phyloP scores from a whole-genome alignment of 2,329 filamentous ascomycete species.

The Trichophyton simii region DNA sequence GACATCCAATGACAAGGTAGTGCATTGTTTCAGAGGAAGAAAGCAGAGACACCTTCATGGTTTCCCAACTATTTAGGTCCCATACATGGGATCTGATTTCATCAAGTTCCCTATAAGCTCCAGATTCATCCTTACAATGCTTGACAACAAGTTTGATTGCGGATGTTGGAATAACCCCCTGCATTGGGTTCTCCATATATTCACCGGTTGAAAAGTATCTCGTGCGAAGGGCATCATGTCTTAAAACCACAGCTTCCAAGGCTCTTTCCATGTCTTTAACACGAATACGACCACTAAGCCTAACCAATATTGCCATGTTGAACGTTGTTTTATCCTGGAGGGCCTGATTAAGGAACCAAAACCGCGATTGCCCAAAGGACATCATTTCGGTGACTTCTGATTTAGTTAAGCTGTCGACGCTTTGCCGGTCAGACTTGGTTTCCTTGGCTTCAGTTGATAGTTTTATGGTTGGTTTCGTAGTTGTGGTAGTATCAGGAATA shows the following conservation, averaged over 20 bases:
- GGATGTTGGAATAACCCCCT: constrained; percentile 3
- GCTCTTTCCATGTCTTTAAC: constrained; percentile 24
- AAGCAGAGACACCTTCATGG: constrained; percentile 14
- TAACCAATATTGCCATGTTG: constrained; percentile 28
- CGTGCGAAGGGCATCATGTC: constrained; percentile 26
- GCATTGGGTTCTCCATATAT: constrained; percentile 10
- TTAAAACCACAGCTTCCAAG: constrained; percentile 19
- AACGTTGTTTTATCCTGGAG: constrained; percentile 27
- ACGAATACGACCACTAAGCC: constrained; percentile 24
- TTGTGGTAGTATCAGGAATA: neutral
- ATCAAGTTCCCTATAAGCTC: constrained; percentile 11
- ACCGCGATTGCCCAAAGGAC: constrained; percentile 28
- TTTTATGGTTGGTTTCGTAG: neutral
- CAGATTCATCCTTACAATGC: neutral
- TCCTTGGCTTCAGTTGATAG: neutral
- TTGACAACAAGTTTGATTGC: neutral
- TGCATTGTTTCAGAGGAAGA: constrained; percentile 16
- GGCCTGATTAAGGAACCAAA: constrained; percentile 23
- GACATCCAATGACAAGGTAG: constrained; percentile 33
- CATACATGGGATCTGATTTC: constrained; percentile 23
- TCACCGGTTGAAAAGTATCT: constrained; percentile 17
- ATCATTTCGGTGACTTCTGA: constrained; percentile 15
- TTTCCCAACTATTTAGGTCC: constrained; percentile 28
- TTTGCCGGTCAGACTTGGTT: neutral
- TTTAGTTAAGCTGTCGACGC: neutral